phyloP scores from a whole-genome alignment of 2,329 filamentous ascomycete genomes.

The Botrytis sinoallii region DNA sequence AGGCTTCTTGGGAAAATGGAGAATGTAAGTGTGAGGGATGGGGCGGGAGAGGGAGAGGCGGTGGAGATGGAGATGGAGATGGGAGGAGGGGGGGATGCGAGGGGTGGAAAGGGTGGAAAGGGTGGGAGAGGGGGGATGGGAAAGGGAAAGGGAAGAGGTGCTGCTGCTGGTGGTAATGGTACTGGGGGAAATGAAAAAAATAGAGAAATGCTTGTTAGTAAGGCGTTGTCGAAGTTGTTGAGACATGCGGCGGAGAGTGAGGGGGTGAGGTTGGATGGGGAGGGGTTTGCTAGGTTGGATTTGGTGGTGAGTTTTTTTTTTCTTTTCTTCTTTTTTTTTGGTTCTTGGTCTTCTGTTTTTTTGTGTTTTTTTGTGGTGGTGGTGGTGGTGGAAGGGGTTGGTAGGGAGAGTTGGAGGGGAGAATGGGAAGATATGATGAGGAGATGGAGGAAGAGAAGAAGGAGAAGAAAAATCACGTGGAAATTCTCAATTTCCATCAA shows the following conservation, averaged over 20 bases:
- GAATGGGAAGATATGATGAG: not conserved
- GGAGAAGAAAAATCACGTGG: not conserved
- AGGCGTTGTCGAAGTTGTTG: slow-evolving; percentile 38
- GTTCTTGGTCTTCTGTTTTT: not conserved
- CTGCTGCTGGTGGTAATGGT: not conserved
- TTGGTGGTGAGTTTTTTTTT: slow-evolving; percentile 51
- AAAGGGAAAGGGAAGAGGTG: not conserved
- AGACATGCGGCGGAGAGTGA: slow-evolving; percentile 45
- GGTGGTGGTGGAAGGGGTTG: not conserved
- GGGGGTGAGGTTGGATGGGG: slow-evolving; percentile 54
- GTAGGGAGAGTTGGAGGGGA: no score
- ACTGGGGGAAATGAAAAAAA: slow-evolving; percentile 18
- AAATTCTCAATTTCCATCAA: not conserved
- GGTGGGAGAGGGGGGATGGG: not conserved
- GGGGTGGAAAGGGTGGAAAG: not conserved
- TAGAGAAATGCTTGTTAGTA: slow-evolving; percentile 36
- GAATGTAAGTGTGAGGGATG: not conserved
- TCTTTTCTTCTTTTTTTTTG: not conserved
- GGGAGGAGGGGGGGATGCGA: not conserved
- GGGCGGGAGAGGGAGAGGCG: not conserved
- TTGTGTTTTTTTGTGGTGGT: not conserved
- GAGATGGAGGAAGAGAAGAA: not conserved
- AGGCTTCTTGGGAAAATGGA: not conserved
- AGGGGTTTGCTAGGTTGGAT: slow-evolving; percentile 58
- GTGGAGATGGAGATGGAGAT: not conserved